Conservation (phyloP, 1,284 basidiomycete genomes). For the Malassezia psittaci region DNA sequence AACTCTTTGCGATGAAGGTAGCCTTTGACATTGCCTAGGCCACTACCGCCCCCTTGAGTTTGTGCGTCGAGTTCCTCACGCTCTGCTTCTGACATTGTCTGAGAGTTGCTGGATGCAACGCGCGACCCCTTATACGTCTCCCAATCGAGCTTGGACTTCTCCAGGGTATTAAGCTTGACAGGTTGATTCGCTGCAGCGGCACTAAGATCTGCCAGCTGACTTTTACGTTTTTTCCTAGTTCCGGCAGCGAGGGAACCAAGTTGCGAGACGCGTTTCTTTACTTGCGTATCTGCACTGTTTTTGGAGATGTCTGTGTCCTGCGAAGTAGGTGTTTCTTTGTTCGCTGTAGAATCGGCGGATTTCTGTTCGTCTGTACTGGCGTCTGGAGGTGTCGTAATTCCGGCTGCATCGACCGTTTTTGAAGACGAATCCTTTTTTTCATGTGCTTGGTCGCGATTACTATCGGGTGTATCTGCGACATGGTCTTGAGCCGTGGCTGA, state of each 20-base stretch:
- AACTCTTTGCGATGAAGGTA: slow-evolving; percentile 41
- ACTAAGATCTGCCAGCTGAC: slow-evolving; percentile 14
- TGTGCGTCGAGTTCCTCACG: slow-evolving; percentile 42
- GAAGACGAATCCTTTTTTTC: too few relatives aligned
- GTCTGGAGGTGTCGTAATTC: background rate
- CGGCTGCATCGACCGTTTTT: too few relatives aligned
- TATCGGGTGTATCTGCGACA: too few relatives aligned
- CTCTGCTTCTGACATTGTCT: slow-evolving; percentile 27
- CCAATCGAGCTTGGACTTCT: slow-evolving; percentile 46
- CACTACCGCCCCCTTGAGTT: slow-evolving; percentile 37
- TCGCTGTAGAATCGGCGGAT: background rate
- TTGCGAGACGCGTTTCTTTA: slow-evolving; percentile 12
- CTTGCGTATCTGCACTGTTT: background rate
- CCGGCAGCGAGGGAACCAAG: slow-evolving; percentile 8
- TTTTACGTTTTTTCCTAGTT: slow-evolving; percentile 13
- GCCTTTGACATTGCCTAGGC: slow-evolving; percentile 40
- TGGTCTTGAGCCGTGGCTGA: too few relatives aligned
- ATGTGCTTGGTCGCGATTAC: too few relatives aligned
- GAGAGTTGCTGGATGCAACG: background rate
- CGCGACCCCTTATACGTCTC: slow-evolving; percentile 17
- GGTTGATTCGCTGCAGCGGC: slow-evolving; percentile 20
- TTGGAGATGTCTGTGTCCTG: background rate
- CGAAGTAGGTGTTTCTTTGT: background rate
- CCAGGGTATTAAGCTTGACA: slow-evolving; percentile 44
- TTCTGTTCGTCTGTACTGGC: background rate